Percentiles rank a stretch among this genome's conserved stretches.
These are phyloP conservation scores for Dactylonectria estremocensis DNA, from an alignment of 2,329 filamentous ascomycete species.

Conservation along the genomic window DNA sequence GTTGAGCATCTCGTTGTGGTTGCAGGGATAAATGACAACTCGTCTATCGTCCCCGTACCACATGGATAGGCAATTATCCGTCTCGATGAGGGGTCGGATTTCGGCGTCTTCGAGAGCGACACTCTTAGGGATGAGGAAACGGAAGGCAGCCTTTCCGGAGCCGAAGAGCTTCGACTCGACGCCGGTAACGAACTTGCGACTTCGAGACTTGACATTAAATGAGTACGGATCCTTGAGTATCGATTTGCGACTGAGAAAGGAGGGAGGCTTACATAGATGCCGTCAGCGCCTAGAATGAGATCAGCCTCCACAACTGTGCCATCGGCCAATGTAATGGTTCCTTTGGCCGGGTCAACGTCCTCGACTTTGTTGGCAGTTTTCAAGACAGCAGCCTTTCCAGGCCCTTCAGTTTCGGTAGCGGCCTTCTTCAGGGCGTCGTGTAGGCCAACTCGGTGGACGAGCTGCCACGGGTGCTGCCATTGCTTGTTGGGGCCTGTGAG, in stretches of 20 bases:
- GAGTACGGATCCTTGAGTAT: neutral
- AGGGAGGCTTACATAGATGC: conserved; percentile 59
- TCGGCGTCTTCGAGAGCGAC: conserved; percentile 52
- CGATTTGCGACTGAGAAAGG: neutral
- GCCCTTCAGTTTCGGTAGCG: conserved; percentile 56
- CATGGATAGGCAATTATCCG: conserved; percentile 46
- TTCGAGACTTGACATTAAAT: conserved; percentile 34
- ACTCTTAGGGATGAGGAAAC: conserved; percentile 64
- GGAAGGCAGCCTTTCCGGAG: conserved; percentile 69
- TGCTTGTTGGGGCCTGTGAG: conserved; percentile 54
- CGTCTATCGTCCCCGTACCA: conserved; percentile 60
- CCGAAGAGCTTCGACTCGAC: conserved; percentile 52
- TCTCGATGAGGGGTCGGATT: conserved; percentile 34
- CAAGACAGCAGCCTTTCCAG: conserved; percentile 56
- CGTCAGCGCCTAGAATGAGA: conserved; percentile 69
- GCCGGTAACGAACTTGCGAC: conserved; percentile 45
- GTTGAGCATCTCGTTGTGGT: conserved; percentile 61
- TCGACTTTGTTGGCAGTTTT: conserved; percentile 60
- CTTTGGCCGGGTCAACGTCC: conserved; percentile 58
- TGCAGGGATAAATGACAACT: conserved; percentile 64
- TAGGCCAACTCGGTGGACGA: conserved; percentile 67
- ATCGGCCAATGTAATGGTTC: conserved; percentile 60
- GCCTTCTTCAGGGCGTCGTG: conserved; percentile 64
- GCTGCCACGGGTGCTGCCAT: conserved; percentile 65
- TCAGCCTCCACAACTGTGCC: conserved; percentile 62